A percentile compares a stretch with the other conserved stretches of the same genome.
Evolutionary conservation across 2,329 filamentous ascomycete species (phyloP).

Genomic region (Cyclaneusma minus): DNA sequence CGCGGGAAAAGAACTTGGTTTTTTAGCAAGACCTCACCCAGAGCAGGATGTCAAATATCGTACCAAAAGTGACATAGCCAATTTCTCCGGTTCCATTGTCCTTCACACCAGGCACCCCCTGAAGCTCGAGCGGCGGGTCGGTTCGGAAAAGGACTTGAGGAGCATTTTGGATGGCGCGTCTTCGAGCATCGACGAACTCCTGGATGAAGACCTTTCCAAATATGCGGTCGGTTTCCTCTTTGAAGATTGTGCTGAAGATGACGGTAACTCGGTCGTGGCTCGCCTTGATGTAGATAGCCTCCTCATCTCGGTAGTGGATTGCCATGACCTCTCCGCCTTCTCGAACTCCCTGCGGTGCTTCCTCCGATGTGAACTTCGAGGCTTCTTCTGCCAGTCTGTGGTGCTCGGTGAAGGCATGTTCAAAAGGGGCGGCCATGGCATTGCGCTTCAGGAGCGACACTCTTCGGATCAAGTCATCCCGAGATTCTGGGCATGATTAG

Average conservation of each 20-base stretch:
- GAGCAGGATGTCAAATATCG: slow-evolving; percentile 1
- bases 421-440: slow-evolving; percentile 96
- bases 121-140: slow-evolving; percentile 82
- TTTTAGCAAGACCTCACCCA: slow-evolving; percentile 8
- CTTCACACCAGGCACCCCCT: slow-evolving; percentile 71
- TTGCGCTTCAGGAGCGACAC: slow-evolving; percentile 93
- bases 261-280: slow-evolving; percentile 95
- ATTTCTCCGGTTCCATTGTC: slow-evolving; percentile 68
- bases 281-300: slow-evolving; percentile 97
- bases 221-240: slow-evolving; percentile 92
- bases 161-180: slow-evolving; percentile 93
- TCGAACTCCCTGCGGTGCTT: slow-evolving; percentile 75
- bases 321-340: slow-evolving; percentile 90
- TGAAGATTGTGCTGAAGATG: slow-evolving; percentile 96
- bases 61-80: slow-evolving; percentile 97
- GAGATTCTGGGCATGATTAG: slow-evolving; percentile 44
- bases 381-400: slow-evolving; percentile 75
- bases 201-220: slow-evolving; percentile 98
- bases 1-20: slow-evolving; percentile 80
- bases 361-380: slow-evolving; percentile 82
- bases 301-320: slow-evolving; percentile 96
- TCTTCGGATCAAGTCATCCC: slow-evolving; percentile 73
- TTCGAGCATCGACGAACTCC: slow-evolving; percentile 92
- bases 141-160: slow-evolving; percentile 94
- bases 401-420: slow-evolving; percentile 91